Base-by-base conservation (phyloP, 169 alveolate genomes). In the Plasmodium coatneyi region DNA sequence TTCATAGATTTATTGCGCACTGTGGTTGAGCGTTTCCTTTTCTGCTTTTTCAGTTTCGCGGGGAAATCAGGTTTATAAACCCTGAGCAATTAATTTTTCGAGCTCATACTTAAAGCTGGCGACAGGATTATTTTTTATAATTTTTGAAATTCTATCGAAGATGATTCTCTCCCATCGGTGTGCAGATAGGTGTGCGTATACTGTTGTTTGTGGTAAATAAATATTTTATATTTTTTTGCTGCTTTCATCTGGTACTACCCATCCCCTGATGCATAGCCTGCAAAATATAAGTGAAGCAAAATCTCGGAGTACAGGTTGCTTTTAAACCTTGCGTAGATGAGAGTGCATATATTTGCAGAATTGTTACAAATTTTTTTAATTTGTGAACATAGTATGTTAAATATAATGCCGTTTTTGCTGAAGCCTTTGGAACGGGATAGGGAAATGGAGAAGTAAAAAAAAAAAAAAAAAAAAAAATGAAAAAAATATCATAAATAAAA, bases 11-110 rank as follows among this genome's bases (percentile, higher is more conserved):
- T 16, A 14, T 49, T 49, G n/a, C 4, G 22, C 60, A 49, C 60
- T 3, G 60, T 49, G 60, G 60, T 16, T 66, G 22, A 66, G 30
- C 22, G 30, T 66, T 66, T 66, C 36, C 5, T 60, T 60, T 66
- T 66, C 30, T 66, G 12, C 14, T 7, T 66, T 66, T 25, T 66
- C 36, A 66, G 76, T 66, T 66, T 66, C 36, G 36, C 28, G 76
- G 76, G 76, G 76, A 25, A 66, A 66, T 66, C 76, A 66, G 76
- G 76, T 66, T 66, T 66, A 66, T 25, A 66, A 66, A 66, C 76
- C 76, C 76, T 66, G 76, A 66, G 76, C 76, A 19, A 12, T 25
- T 66, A 25, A 66, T 66, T 66, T 1, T 66, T 66, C 36, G 76
- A 66, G 76, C n/a, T 66, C 36, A 0, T 66, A 66, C 22, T 1